Base-by-base conservation (phyloP, 2,329 filamentous ascomycete genomes). In the Clarireedia paspali region DNA sequence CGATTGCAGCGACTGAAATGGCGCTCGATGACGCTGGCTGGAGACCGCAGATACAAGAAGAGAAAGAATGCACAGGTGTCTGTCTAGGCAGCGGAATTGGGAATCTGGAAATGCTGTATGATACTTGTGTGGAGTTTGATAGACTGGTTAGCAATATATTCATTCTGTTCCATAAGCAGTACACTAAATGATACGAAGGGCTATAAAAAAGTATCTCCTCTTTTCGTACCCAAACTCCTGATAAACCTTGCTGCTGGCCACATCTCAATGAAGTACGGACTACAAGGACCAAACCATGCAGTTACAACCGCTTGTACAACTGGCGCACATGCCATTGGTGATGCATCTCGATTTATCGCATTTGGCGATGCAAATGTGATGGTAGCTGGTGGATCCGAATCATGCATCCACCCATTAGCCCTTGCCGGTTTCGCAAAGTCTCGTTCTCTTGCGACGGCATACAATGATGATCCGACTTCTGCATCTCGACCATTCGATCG, bases 171-270 rank as follows among this genome's bases (percentile, higher is more conserved):
- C 9, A 30, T 6, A 30, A 53, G 45, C 57, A 38, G 23, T 55
- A 57, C 59, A 64, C 62, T 65, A 55, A 64, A 59, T 42, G 49
- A 34, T 27, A 52, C 58, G 38, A 52, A 94, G 89, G 92, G 92
- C 61, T 95, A 96, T 70, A 89, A 83, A 64, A 96, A 94, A 67
- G 88, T 97, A 2, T 95, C 91, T 36, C 94, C 94, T 1, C 75
- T 96, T 3, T 97, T 99, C 68, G 91, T 97, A 6, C 94, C 94
- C 6, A 87, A 89, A 63, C 83, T 97, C 6, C 78, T 99, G 50
- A 96, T 95, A 73, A 99, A 99, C 70, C 81, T 99, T 63, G 94
- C 89, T 0, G 94, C 94, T 9, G 94, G 94, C 0, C 92, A 97
- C 69, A 84, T 97, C 39, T 92, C 92, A 26, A 97, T 99, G 85